These are phyloP conservation scores for Phytophthora capsici DNA, from an alignment of 352 stramenopile species.

Conservation along the genomic window DNA sequence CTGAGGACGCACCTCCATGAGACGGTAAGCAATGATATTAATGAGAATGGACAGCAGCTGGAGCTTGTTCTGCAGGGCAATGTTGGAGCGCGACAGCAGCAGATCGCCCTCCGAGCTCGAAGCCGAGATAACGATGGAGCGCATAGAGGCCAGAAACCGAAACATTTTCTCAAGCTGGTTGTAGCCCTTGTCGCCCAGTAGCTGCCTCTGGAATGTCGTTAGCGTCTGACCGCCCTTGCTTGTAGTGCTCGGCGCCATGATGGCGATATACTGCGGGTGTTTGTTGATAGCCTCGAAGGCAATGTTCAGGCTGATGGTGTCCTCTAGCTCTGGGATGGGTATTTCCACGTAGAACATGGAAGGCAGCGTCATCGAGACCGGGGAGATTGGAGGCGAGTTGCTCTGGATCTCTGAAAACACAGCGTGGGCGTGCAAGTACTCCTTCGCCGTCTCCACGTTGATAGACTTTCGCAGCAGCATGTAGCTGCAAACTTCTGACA, in stretches of 20 bases:
- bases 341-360: conserved; percentile 91
- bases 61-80: conserved; percentile 85
- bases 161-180: conserved; percentile 90
- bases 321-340: conserved; percentile 70
- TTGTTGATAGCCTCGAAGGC: conserved; percentile 84
- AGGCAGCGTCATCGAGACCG: conserved; percentile 48
- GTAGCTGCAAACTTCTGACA: conserved; percentile 86
- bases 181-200: conserved; percentile 89
- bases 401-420: conserved; percentile 78
- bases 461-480: conserved; percentile 84
- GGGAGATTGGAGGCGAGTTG: conserved; percentile 51
- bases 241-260: conserved; percentile 47
- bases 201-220: conserved; percentile 66
- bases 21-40: conserved; percentile 83
- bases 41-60: conserved; percentile 83
- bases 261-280: conserved; percentile 81
- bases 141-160: conserved; percentile 81
- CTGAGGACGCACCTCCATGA: conserved; percentile 68
- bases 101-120: conserved; percentile 31
- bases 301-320: conserved; percentile 82
- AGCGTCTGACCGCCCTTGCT: conserved; percentile 30
- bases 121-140: conserved; percentile 69
- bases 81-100: conserved; percentile 58
- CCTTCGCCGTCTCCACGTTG: conserved; percentile 85
- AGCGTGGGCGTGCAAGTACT: conserved; percentile 83